These are phyloP conservation scores for Yamadazyma epiphylla DNA, from an alignment of 1,139 yeast species.

Conservation along the genomic window DNA sequence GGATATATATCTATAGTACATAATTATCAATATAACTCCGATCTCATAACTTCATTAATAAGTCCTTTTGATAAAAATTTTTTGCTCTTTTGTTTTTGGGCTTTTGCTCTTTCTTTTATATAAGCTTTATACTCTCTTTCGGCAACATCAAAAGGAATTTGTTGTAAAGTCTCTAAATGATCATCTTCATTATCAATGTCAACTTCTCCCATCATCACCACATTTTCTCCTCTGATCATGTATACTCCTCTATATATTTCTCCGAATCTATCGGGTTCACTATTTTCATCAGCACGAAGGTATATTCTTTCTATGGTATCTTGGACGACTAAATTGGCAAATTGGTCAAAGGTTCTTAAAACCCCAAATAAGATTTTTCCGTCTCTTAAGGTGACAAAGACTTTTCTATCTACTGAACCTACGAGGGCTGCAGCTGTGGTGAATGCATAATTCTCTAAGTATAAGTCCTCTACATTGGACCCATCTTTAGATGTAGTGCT, in stretches of 20 bases:
- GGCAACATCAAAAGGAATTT: slow-evolving; percentile 62
- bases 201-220: slow-evolving; percentile 91
- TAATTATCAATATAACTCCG: slow-evolving; percentile 45
- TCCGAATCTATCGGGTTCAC: slow-evolving; percentile 52
- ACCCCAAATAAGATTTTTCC: slow-evolving; percentile 89
- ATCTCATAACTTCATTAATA: slow-evolving; percentile 52
- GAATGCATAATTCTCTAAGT: slow-evolving; percentile 73
- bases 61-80: slow-evolving; percentile 50
- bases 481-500: slow-evolving; percentile 5
- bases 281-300: slow-evolving; percentile 26
- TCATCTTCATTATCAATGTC: slow-evolving; percentile 85
- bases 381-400: slow-evolving; percentile 83
- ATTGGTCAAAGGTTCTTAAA: slow-evolving; percentile 92
- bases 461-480: slow-evolving; percentile 44
- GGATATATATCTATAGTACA: background rate
- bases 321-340: slow-evolving; percentile 87
- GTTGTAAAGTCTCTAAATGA: slow-evolving; percentile 54
- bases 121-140: slow-evolving; percentile 37
- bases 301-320: slow-evolving; percentile 87
- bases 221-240: slow-evolving; percentile 94
- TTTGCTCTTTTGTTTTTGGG: slow-evolving; percentile 47
- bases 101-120: slow-evolving; percentile 36
- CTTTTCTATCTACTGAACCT: slow-evolving; percentile 87
- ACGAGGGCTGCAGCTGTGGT: slow-evolving; percentile 97
- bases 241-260: slow-evolving; percentile 77